phyloP scores from a whole-genome alignment of 2,329 filamentous ascomycete species.

The Curvularia sp. region DNA sequence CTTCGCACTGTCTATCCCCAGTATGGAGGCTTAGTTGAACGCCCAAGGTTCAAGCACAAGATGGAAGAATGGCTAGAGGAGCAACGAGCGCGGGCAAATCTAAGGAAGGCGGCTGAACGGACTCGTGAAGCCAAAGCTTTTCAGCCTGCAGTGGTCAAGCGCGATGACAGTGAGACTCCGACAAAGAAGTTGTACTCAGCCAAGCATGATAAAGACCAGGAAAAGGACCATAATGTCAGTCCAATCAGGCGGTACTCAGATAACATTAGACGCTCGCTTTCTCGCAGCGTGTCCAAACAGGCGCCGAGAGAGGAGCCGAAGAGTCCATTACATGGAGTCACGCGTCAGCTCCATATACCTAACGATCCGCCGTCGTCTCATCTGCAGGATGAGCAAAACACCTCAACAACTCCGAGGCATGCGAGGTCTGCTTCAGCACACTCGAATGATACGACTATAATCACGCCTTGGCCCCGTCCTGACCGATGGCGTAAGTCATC shows the following conservation, averaged over 20 bases:
- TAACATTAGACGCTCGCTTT: constrained; percentile 28
- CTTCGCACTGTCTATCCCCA: constrained; percentile 39
- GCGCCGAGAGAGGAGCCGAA: constrained; percentile 24
- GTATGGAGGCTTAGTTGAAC: constrained; percentile 44
- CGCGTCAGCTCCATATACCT: constrained; percentile 24
- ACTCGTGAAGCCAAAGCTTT: constrained; percentile 16
- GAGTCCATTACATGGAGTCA: constrained; percentile 34
- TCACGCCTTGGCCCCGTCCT: constrained; percentile 16
- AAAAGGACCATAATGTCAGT: constrained; percentile 15
- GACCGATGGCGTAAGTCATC: constrained; percentile 14
- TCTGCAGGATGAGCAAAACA: not conserved
- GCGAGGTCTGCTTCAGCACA: not conserved
- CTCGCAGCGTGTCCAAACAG: constrained; percentile 16
- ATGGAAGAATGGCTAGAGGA: constrained; percentile 40
- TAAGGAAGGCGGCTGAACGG: constrained; percentile 21
- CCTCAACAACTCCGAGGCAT: not conserved
- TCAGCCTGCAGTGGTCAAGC: constrained; percentile 16
- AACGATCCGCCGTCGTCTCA: constrained; percentile 7
- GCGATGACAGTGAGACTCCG: not conserved
- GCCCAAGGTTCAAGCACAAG: constrained; percentile 38
- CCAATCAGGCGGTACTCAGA: constrained; percentile 33
- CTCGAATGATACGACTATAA: constrained; percentile 6
- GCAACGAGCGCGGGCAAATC: constrained; percentile 31
- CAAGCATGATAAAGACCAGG: not conserved
- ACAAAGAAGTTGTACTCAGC: not conserved